These are phyloP conservation scores for Saturnispora galanensis DNA, from an alignment of 805 yeast species.

Conservation along the genomic window DNA sequence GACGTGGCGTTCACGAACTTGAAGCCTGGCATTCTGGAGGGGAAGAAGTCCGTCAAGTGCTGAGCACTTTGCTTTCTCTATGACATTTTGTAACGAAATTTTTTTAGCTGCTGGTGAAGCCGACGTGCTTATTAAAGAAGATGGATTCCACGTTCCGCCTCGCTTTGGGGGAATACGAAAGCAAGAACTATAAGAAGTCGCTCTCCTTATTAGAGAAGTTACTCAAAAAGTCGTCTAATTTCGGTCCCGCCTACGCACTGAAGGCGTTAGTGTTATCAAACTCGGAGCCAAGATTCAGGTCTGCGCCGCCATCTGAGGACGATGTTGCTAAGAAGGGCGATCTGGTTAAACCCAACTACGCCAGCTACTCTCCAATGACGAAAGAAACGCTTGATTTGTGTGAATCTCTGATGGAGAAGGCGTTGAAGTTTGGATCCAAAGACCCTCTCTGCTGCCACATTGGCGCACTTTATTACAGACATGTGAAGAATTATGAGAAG, in stretches of 20 bases:
- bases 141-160: slow-evolving; percentile 41
- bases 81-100: too few species aligned
- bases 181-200: slow-evolving; percentile 80
- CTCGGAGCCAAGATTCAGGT: slow-evolving; percentile 9
- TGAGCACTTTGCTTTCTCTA: too few species aligned
- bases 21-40: slow-evolving; percentile 59
- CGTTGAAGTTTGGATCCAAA: slow-evolving; percentile 45
- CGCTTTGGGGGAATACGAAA: slow-evolving; percentile 75
- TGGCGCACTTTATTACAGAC: slow-evolving; percentile 73
- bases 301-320: slow-evolving; percentile 6
- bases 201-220: slow-evolving; percentile 65
- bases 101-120: too few species aligned
- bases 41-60: slow-evolving; percentile 15
- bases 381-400: slow-evolving; percentile 48
- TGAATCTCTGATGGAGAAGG: slow-evolving; percentile 47
- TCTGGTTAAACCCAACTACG: slow-evolving; percentile 5
- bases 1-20: slow-evolving; percentile 56
- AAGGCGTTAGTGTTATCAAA: slow-evolving; percentile 55
- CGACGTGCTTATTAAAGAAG: background rate
- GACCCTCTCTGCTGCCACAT: slow-evolving; percentile 77
- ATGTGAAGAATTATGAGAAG: slow-evolving; percentile 56
- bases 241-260: slow-evolving; percentile 74
- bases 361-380: slow-evolving; percentile 38
- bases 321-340: slow-evolving; percentile 7
- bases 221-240: slow-evolving; percentile 63